phyloP scores from a whole-genome alignment of 2,329 filamentous ascomycete species.

The Drechslera avenae region DNA sequence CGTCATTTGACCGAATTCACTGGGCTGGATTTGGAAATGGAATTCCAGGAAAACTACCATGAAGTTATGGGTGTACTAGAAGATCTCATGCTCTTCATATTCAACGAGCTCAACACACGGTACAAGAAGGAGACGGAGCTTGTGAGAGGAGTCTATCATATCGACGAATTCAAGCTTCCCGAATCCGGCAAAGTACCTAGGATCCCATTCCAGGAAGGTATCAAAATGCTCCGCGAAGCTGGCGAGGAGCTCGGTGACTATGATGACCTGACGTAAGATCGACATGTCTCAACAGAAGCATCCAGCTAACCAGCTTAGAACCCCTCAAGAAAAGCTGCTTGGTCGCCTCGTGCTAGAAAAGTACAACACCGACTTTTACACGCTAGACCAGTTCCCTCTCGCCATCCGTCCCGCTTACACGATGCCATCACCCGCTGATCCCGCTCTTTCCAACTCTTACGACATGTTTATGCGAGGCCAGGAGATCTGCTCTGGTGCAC shows the following conservation, averaged over 20 bases:
- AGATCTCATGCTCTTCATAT: constrained; percentile 76
- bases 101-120: constrained; percentile 70
- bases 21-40: constrained; percentile 89
- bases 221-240: constrained; percentile 76
- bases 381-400: constrained; percentile 95
- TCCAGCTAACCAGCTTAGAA: constrained; percentile 49
- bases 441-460: constrained; percentile 64
- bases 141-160: constrained; percentile 73
- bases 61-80: constrained; percentile 77
- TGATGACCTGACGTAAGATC: constrained; percentile 69
- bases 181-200: constrained; percentile 75
- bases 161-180: constrained; percentile 77
- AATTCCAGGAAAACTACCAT: constrained; percentile 77
- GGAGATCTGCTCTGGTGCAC: constrained; percentile 70
- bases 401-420: constrained; percentile 90
- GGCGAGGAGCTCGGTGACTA: constrained; percentile 77
- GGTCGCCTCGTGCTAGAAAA: constrained; percentile 85
- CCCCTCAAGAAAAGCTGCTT: constrained; percentile 85
- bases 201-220: constrained; percentile 77
- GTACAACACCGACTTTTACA: constrained; percentile 94
- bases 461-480: constrained; percentile 75
- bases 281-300: background rate
- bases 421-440: constrained; percentile 64
- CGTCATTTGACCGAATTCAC: constrained; percentile 89
- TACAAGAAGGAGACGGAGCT: constrained; percentile 75